Evolutionary conservation across 768 basidiomycete genomes (phyloP).

Genomic region (Phylloporus arenicola): DNA sequence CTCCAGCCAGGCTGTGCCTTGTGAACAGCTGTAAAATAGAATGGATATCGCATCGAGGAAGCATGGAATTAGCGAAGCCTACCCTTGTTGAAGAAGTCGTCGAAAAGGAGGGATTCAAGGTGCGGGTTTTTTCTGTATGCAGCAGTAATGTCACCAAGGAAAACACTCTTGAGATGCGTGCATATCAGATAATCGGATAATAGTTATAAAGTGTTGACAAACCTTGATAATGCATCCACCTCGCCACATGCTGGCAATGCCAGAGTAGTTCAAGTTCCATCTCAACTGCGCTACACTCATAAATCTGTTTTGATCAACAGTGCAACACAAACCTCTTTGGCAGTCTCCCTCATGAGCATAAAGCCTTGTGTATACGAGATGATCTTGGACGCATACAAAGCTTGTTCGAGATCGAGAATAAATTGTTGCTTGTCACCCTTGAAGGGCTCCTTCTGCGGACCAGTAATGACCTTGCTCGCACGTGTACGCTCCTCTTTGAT

Average conservation of each 20-base stretch:
- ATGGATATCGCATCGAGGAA: conserved; percentile 1
- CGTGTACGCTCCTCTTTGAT: conserved; percentile 94
- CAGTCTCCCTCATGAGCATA: conserved; percentile 98
- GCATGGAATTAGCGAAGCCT: conserved; percentile 1
- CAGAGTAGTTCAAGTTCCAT: conserved; percentile 97
- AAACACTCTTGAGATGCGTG: conserved; percentile 59
- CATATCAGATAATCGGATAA: conserved; percentile 5
- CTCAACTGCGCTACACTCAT: conserved; percentile 38
- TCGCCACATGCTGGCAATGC: conserved; percentile 99
- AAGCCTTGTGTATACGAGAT: conserved; percentile 99
- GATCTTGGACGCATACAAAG: conserved; percentile 98
- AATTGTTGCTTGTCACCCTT: conserved; percentile 97
- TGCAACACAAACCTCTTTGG: conserved; percentile 64
- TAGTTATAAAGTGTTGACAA: conserved; percentile 15
- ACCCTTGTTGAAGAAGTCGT: conserved; percentile 97
- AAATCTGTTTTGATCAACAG: background rate
- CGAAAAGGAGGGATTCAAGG: conserved; percentile 90
- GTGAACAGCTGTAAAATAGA: conserved; percentile 59
- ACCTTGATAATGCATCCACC: conserved; percentile 99
- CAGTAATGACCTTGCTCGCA: conserved; percentile 86
- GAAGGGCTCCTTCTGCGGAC: conserved; percentile 91
- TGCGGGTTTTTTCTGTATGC: conserved; percentile 83
- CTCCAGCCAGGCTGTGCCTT: conserved; percentile 98
- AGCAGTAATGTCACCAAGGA: conserved; percentile 86
- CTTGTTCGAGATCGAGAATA: conserved; percentile 98